phyloP scores from a whole-genome alignment of 1,139 yeast genomes.

The Sugiyamaella castrensis region DNA sequence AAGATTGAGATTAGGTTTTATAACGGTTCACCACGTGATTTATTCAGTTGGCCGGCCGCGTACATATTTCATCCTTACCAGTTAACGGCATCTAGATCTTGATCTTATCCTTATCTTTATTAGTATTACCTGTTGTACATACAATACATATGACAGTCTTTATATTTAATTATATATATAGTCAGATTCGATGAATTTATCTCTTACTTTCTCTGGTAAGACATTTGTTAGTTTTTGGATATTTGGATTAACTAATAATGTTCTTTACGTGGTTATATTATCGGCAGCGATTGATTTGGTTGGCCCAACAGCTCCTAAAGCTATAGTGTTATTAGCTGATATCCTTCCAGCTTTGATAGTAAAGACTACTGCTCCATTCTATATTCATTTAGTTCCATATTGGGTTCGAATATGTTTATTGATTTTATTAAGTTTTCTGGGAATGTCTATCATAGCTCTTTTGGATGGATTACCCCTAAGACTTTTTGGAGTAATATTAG shows the following conservation, averaged over 20 bases:
- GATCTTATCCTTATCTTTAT: too few species aligned
- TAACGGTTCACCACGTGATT: too few species aligned
- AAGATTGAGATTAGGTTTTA: too few species aligned
- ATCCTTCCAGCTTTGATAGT: slow-evolving; percentile 75
- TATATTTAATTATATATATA: background rate
- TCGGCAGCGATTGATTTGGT: slow-evolving; percentile 92
- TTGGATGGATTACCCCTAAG: slow-evolving; percentile 39
- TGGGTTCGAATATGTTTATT: slow-evolving; percentile 50
- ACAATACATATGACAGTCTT: background rate
- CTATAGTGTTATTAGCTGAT: slow-evolving; percentile 80
- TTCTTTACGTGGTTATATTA: slow-evolving; percentile 83
- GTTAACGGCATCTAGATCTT: too few species aligned
- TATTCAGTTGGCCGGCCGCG: too few species aligned
- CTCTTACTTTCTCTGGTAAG: slow-evolving; percentile 9
- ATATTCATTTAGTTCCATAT: slow-evolving; percentile 65
- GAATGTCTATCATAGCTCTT: slow-evolving; percentile 71
- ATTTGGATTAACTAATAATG: slow-evolving; percentile 84
- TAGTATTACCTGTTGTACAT: background rate
- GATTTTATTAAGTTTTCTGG: slow-evolving; percentile 60
- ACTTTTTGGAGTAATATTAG: slow-evolving; percentile 71
- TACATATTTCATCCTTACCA: too few species aligned
- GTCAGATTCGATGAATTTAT: background rate
- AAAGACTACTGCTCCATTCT: slow-evolving; percentile 75
- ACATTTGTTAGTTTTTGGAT: slow-evolving; percentile 53
- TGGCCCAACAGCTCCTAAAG: slow-evolving; percentile 80